These are phyloP conservation scores for Corymbia citriodora DNA, from an alignment of 441 rosid species.

Conservation along the genomic window DNA sequence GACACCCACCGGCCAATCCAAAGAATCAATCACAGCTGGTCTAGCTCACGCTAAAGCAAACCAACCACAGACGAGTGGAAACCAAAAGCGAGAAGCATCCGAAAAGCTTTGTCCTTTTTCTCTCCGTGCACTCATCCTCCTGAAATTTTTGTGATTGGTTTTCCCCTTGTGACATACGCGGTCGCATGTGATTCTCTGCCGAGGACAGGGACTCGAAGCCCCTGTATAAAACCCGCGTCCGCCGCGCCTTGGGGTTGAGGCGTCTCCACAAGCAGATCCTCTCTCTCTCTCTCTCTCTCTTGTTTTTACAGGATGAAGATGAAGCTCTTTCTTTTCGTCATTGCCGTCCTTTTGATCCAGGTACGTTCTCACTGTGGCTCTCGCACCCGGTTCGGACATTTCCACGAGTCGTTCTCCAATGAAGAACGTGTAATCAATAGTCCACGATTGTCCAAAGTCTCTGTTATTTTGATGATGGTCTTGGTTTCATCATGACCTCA, in stretches of 20 bases:
- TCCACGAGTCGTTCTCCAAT: neutral
- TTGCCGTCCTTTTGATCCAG: slow-evolving; percentile 19
- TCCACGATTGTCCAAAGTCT: neutral
- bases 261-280: neutral
- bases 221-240: neutral
- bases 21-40: neutral
- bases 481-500: neutral
- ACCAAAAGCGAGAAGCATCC: neutral
- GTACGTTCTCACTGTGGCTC: neutral
- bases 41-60: neutral
- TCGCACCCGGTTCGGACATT: neutral
- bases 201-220: neutral
- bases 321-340: slow-evolving; percentile 17
- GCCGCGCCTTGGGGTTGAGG: neutral
- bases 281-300: neutral
- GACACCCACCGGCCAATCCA: neutral
- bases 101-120: neutral
- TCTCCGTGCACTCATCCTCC: neutral
- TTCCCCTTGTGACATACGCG: neutral
- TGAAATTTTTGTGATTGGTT: neutral
- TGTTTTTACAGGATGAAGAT: neutral
- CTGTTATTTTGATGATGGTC: neutral
- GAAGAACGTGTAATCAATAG: neutral
- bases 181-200: neutral
- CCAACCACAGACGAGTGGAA: neutral